Conservation (phyloP, 441 rosid species). For the Euphorbia schlechtendalii region DNA sequence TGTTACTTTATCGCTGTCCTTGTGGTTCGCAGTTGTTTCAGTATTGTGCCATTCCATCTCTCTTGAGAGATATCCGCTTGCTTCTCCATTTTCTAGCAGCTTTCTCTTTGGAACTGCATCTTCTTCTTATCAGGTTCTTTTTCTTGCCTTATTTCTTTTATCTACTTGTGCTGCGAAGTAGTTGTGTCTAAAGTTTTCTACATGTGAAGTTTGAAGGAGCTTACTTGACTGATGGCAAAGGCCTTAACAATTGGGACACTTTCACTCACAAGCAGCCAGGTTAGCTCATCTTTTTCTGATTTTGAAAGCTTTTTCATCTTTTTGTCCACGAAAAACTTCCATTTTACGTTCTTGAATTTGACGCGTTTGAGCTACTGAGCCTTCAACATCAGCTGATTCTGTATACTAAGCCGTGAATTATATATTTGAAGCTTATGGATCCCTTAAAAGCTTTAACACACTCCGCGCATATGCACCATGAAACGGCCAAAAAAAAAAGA, state of each 20-base stretch:
- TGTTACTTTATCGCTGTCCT: constrained; percentile 12
- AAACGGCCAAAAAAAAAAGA: too few species aligned
- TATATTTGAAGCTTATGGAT: too few species aligned
- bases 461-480: too few species aligned
- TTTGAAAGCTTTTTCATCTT: neutral
- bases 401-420: too few species aligned
- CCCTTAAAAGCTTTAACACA: too few species aligned
- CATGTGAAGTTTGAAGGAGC: constrained; percentile 61
- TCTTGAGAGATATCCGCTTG: constrained; percentile 7
- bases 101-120: constrained; percentile 77
- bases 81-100: constrained; percentile 33
- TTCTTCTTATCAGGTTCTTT: constrained; percentile 60
- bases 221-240: constrained; percentile 54
- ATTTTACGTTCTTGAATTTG: too few species aligned
- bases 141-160: neutral
- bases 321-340: neutral
- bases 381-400: too few species aligned
- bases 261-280: constrained; percentile 47
- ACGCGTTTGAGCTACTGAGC: too few species aligned
- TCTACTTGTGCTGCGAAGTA: neutral
- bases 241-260: constrained; percentile 61
- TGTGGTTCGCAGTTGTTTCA: constrained; percentile 15
- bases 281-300: constrained; percentile 13
- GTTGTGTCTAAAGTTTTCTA: neutral
- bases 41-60: constrained; percentile 17